Base-by-base conservation (phyloP, 2,329 filamentous ascomycete genomes). In the Cordyceps farinosa region DNA sequence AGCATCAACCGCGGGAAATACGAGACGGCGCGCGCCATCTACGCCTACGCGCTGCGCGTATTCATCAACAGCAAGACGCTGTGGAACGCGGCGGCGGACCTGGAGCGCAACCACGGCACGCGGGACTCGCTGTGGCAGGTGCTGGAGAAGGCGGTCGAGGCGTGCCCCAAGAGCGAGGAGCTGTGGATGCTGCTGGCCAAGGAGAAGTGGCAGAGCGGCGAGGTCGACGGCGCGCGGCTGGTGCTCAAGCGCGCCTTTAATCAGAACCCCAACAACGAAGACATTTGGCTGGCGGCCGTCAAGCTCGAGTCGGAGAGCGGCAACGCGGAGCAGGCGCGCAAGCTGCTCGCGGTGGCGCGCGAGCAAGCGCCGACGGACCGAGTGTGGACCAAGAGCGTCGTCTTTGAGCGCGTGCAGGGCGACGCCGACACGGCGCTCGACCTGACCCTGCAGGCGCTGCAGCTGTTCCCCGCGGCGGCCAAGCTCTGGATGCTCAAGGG, bases 401-500 rank as follows among this genome's bases (percentile, higher is more conserved):
- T 92, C 0, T 97, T 97, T 71, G 95, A 99, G 76, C 86, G 95
- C 15, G 91, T 96, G 69, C 81, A 91, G 29, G 90, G 88, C 62
- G 89, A 95, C 69, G 82, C 82, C 32, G 91, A 97, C 53, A 87
- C 87, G 1, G 93, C 95, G 0, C 83, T 99, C 15, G 90, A 96
- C 70, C 87, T 99, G 11, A 91, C 91, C 50, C 91, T 93, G 65
- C 89, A 96, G 73, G 95, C 90, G 1, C 80, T 99, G 42, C 89
- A 93, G 67, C 84, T 91, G 10, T 99, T 96, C 79, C 94, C 95
- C 1, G 85, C 87, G 51, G 87, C 90, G 13, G 84, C 91, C 59
- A 98, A 98, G 77, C 83, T 99, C 30, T 97, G 94, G 89, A 97
- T 98, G 90, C 91, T 97, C 80, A 99, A 99, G 78, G 95, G 96